Evolutionary conservation across 208 protist genomes (phyloP), one percentile per base, ranked within the genome.

Genomic region (Acanthamoeba castellanii): DNA sequence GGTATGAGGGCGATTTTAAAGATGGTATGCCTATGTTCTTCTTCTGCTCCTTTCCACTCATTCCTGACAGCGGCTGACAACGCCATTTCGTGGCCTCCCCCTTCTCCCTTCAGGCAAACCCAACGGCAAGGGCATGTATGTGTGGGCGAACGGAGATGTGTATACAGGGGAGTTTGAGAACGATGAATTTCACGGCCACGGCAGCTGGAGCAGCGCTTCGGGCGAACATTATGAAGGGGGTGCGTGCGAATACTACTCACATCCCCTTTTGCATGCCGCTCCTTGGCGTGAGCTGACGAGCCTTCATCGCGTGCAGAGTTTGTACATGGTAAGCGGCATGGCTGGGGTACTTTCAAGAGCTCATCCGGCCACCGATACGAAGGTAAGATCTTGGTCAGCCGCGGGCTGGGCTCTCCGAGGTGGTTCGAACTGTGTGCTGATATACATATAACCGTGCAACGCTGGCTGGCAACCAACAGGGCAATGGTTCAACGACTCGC

Each of bases 81-180:
- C 66, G 37, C 45, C n/a, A 14, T 81, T n/a, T 64, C 11, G 57
- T 64, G 57, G 18, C 16, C 52, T 59, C 16, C 16, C 52, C 52
- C 52, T 22, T 59, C 52, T 57, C 16, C 52, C 68, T 45, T 18
- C 25, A 84, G 74, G 74, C 32, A 90, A 90, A 55, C 89, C 89
- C 55, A 93, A 93, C 37, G 89, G 89, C 59, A 74, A 61, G 59
- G 89, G 89, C 64, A 61, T 93, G 64, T 93, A 93, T 30, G 59
- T 93, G 42, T 93, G 89, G 89, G 68, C 89, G 6, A 93, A 93
- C 68, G 89, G 89, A 47, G 89, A 93, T 50, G 52, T 93, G 64
- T 93, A 93, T 55, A 93, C 89, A 30, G 89, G 89, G 68, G 89
- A 93, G 66, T 93, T 93, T 55, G 45, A 66, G 37, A 93, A 93